Base-by-base conservation (phyloP, 2,329 filamentous ascomycete genomes). In the Fusarium pseudoanthophilum region DNA sequence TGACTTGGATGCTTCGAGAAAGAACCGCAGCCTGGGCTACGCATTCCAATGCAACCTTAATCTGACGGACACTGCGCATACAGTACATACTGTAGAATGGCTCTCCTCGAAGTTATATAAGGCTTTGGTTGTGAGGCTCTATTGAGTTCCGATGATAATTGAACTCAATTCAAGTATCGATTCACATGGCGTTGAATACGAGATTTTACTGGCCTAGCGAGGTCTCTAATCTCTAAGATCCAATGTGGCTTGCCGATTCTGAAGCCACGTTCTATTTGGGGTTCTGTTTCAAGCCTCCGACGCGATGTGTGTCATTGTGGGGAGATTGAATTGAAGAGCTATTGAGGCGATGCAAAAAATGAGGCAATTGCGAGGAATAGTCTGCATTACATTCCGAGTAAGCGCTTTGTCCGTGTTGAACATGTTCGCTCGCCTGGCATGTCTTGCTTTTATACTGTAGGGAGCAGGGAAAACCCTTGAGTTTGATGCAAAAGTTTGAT, bases 221-320 rank as follows among this genome's bases (percentile, higher is more conserved):
- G 24, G 46, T 18, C 24, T 45, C 36, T 40, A 56, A 58, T 69
- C 56, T 64, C 42, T 28, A n/a, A 26, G 40, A 51, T 42, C 40
- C 60, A 70, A 48, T 69, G 67, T 69, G 65, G 66, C 66, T 69
- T 43, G 30, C 52, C 11, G 26, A 37, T 28, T 14, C 28, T 14
- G 24, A 60, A 60, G 63, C 63, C 46, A 69, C n/a, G 45, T 69
- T 69, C 58, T 53, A 58, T 65, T 40, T 45, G 39, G 26, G 28
- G 43, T 65, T 65, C 36, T 70, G 67, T 69, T 52, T 69, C 45
- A 64, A 69, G 59, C 37, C 49, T 55, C 32, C 18, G 32, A 49
- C 67, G 37, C 32, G 26, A 32, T n/a, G 26, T 59, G 67, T 69
- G 24, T 69, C 52, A 60, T 20, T 64, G 24, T 39, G 26, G 40